These are phyloP conservation scores for Colletotrichum eremochloae DNA, from an alignment of 2,329 filamentous ascomycete species.

Conservation along the genomic window DNA sequence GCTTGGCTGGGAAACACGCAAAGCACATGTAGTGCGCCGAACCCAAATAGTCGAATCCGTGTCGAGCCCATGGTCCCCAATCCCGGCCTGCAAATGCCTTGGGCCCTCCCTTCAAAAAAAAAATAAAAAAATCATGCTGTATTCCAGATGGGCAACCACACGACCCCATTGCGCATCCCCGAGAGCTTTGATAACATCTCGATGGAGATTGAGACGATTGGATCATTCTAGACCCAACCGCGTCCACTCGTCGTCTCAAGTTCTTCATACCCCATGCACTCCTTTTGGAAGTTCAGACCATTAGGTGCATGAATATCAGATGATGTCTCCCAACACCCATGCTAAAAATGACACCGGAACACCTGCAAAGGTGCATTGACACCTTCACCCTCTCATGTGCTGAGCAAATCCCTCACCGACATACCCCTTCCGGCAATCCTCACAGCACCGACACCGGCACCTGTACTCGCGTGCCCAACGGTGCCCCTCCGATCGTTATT, in stretches of 20 bases:
- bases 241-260: not conserved
- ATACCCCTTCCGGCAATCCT: constrained; percentile 58
- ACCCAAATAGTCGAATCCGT: not conserved
- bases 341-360: not conserved
- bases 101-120: not conserved
- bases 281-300: not conserved
- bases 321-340: not conserved
- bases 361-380: not conserved
- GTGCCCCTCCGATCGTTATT: constrained; percentile 79
- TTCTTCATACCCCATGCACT: not conserved
- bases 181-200: not conserved
- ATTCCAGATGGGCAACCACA: not conserved
- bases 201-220: not conserved
- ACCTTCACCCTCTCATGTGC: constrained; percentile 54
- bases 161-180: not conserved
- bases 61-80: not conserved
- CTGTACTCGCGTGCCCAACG: constrained; percentile 47
- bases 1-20: not conserved
- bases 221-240: not conserved
- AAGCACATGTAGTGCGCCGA: constrained; percentile 18
- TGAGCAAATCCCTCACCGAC: constrained; percentile 68
- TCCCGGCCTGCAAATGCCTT: not conserved
- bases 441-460: constrained; percentile 63
- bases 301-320: not conserved
- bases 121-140: too few species aligned